Percentiles rank a stretch among this genome's conserved stretches.
Conservation (phyloP, 371 early-diverging fungal species). For the Capillidium rhysosporum region DNA sequence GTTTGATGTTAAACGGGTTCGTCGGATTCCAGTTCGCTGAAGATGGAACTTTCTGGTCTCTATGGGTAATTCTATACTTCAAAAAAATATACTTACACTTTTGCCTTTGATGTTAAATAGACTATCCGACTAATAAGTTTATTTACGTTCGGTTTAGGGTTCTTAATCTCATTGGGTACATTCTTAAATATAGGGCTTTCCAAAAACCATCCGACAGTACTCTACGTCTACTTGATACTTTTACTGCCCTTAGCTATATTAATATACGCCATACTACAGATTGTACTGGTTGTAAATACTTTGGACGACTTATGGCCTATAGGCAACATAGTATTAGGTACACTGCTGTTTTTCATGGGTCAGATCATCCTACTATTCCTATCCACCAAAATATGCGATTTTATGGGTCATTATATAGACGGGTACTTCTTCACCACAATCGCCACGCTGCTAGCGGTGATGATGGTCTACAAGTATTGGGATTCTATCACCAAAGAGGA, state of each 20-base stretch:
- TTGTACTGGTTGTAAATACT: slow-evolving; percentile 62
- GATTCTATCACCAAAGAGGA: slow-evolving; percentile 86
- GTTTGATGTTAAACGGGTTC: slow-evolving; percentile 70
- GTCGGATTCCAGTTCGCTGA: slow-evolving; percentile 83
- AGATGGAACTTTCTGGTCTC: slow-evolving; percentile 60
- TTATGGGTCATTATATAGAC: slow-evolving; percentile 70
- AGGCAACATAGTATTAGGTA: slow-evolving; percentile 53
- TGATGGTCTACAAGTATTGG: slow-evolving; percentile 95
- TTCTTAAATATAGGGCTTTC: slow-evolving; percentile 41
- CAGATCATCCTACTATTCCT: slow-evolving; percentile 45
- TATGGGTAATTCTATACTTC: slow-evolving; percentile 18
- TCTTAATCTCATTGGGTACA: slow-evolving; percentile 52
- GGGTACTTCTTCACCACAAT: slow-evolving; percentile 72
- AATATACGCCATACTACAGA: slow-evolving; percentile 56
- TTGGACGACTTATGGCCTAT: slow-evolving; percentile 82
- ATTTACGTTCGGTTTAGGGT: slow-evolving; percentile 33
- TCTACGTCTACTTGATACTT: slow-evolving; percentile 56
- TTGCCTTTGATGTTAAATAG: slow-evolving; percentile 17
- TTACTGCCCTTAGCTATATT: slow-evolving; percentile 42
- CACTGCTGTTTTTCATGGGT: slow-evolving; percentile 51
- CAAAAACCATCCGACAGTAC: slow-evolving; percentile 28
- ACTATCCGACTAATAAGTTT: slow-evolving; percentile 45
- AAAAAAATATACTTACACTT: neutral
- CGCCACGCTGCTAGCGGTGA: slow-evolving; percentile 59
- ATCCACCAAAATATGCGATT: slow-evolving; percentile 42